phyloP scores from a whole-genome alignment of 1,139 yeast species.

The Entelexis paramagnoliae region DNA sequence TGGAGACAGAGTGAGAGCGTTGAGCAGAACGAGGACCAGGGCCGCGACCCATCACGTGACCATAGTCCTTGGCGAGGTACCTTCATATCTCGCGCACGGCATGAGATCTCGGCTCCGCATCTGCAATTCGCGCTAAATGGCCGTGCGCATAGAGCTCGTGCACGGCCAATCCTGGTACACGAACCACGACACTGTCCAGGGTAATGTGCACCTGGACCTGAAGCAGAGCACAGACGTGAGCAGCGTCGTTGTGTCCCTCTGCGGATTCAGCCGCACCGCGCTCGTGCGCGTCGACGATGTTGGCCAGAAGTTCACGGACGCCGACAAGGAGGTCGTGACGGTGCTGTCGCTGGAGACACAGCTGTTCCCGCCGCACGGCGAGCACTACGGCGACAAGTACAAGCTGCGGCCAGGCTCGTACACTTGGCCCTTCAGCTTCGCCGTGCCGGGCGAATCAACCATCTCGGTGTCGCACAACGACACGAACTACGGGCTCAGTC shows the following conservation, averaged over 20 bases:
- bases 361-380: slow-evolving; percentile 22
- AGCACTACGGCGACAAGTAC: slow-evolving; percentile 16
- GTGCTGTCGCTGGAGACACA: slow-evolving; percentile 16
- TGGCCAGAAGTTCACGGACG: slow-evolving; percentile 23
- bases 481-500: neutral
- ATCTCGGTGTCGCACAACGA: neutral
- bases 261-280: slow-evolving; percentile 19
- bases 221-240: slow-evolving; percentile 14
- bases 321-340: slow-evolving; percentile 15
- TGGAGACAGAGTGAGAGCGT: too few species aligned
- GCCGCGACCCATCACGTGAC: neutral
- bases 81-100: neutral
- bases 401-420: slow-evolving; percentile 22
- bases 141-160: slow-evolving; percentile 18
- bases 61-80: too few species aligned
- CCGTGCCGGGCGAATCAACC: neutral
- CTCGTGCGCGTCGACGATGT: slow-evolving; percentile 22
- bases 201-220: slow-evolving; percentile 19
- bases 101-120: neutral
- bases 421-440: slow-evolving; percentile 21
- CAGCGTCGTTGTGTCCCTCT: slow-evolving; percentile 14
- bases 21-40: too few species aligned
- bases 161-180: slow-evolving; percentile 21
- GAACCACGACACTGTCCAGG: slow-evolving; percentile 21
- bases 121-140: neutral